These are phyloP conservation scores for Ascoidea tarda DNA, from an alignment of 805 yeast species.

Conservation along the genomic window DNA sequence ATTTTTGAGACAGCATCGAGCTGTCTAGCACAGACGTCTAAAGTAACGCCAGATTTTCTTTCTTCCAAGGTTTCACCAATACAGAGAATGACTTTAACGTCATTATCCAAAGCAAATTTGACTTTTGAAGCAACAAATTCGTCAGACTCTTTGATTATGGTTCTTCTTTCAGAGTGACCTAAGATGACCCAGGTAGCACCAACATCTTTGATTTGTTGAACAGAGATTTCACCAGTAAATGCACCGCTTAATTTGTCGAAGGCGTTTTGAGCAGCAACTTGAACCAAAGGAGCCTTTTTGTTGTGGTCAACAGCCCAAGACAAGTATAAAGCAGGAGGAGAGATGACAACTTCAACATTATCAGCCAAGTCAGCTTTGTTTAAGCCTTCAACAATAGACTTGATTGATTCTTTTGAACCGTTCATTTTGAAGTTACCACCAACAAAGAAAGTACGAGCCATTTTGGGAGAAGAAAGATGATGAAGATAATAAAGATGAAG, in stretches of 20 bases:
- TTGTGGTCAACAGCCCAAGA: slow-evolving; percentile 56
- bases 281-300: slow-evolving; percentile 53
- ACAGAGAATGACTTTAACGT: slow-evolving; percentile 86
- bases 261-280: slow-evolving; percentile 85
- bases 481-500: too few relatives aligned
- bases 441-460: slow-evolving; percentile 88
- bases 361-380: slow-evolving; percentile 65
- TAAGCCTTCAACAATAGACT: slow-evolving; percentile 69
- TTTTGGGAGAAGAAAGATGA: not conserved
- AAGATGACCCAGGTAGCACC: slow-evolving; percentile 91
- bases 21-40: slow-evolving; percentile 80
- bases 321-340: slow-evolving; percentile 93
- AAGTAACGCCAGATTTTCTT: slow-evolving; percentile 79
- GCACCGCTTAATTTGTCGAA: slow-evolving; percentile 88
- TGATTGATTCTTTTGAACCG: slow-evolving; percentile 81
- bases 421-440: slow-evolving; percentile 99
- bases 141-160: slow-evolving; percentile 79
- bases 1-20: slow-evolving; percentile 74
- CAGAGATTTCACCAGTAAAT: slow-evolving; percentile 93
- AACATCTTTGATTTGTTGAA: slow-evolving; percentile 76
- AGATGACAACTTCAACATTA: slow-evolving; percentile 82
- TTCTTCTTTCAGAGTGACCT: slow-evolving; percentile 99
- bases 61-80: slow-evolving; percentile 96
- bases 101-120: slow-evolving; percentile 82
- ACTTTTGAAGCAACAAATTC: slow-evolving; percentile 89